Conservation (phyloP, 805 yeast species). For the Wickerhamomyces chambardii region DNA sequence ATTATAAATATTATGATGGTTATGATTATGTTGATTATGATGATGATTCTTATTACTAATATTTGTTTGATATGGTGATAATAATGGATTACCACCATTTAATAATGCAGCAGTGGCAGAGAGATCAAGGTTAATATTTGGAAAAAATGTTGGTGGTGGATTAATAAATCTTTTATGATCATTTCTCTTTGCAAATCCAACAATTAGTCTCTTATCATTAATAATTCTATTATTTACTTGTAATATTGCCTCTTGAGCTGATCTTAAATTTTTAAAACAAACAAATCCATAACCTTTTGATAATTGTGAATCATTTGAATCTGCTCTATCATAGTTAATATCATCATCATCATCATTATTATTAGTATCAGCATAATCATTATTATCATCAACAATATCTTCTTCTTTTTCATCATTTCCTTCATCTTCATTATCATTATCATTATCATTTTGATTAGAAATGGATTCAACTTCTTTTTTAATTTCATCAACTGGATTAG, state of each 20-base stretch:
- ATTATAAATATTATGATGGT: too few relatives aligned
- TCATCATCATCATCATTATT: slow-evolving; percentile 19
- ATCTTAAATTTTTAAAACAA: slow-evolving; percentile 38
- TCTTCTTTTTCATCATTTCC: slow-evolving; percentile 20
- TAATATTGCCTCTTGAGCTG: slow-evolving; percentile 51
- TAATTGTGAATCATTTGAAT: too few relatives aligned
- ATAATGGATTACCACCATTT: background rate
- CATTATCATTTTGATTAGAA: too few relatives aligned
- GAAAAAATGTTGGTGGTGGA: background rate
- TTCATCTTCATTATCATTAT: background rate
- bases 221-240: background rate
- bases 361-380: background rate
- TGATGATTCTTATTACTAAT: background rate
- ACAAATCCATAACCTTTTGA: slow-evolving; percentile 58
- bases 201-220: background rate
- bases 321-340: too few relatives aligned
- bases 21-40: background rate
- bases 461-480: background rate
- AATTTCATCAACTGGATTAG: background rate
- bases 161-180: background rate
- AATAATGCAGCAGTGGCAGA: background rate
- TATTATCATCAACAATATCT: slow-evolving; percentile 20
- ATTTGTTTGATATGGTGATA: too few relatives aligned
- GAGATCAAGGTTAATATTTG: background rate
- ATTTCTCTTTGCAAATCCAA: background rate